Conservation (phyloP, 306 rosid species). For the Trichosanthes cucumerina region DNA sequence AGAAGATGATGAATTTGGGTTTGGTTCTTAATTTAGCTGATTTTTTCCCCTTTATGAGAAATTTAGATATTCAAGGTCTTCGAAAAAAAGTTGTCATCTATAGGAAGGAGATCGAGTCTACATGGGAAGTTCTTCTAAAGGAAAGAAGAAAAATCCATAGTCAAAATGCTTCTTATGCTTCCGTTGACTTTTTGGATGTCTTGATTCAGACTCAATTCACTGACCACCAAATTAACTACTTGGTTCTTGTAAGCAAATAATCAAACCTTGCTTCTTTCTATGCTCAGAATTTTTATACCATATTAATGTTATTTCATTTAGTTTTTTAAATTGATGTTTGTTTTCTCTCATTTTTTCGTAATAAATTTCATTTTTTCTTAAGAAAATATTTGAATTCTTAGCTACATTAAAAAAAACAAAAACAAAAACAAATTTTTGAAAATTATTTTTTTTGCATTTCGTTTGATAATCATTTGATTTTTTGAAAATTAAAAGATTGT, state of each 20-base stretch:
- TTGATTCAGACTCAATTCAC: background rate
- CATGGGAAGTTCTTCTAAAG: background rate
- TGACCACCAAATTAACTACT: background rate
- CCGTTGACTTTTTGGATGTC: background rate
- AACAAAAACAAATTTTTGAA: no score
- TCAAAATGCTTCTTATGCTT: background rate
- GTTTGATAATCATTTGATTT: no score
- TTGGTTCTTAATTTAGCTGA: background rate
- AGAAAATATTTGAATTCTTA: no score
- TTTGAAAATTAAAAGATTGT: no score
- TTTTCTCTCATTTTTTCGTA: no score
- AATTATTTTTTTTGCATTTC: no score
- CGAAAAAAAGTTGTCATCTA: background rate
- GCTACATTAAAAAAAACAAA: no score
- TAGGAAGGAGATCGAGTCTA: background rate
- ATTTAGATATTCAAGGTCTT: constrained; percentile 3
- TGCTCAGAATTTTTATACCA: no score
- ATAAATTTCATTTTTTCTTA: no score
- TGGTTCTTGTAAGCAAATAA: background rate
- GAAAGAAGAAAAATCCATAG: background rate
- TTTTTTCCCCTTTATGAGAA: background rate
- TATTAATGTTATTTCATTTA: no score
- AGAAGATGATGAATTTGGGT: background rate
- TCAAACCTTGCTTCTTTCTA: no score
- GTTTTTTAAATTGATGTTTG: no score